Evolutionary conservation across 331 rosid genomes (phyloP).

Genomic region (Arachis monticola): DNA sequence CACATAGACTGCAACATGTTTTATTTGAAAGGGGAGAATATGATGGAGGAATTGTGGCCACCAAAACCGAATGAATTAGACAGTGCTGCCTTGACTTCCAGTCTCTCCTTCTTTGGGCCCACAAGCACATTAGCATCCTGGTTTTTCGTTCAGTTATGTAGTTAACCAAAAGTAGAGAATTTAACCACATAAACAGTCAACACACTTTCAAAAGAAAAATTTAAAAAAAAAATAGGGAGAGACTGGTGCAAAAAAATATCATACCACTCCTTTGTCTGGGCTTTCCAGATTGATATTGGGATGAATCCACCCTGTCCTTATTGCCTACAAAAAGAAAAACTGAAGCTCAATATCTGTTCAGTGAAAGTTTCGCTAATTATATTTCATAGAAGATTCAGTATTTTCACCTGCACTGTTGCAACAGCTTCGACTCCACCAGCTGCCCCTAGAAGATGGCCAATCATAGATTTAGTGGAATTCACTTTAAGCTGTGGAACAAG

Average conservation of each 20-base stretch:
- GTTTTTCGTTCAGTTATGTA: constrained; percentile 22
- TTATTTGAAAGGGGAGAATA: constrained; percentile 77
- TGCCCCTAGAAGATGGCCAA: constrained; percentile 90
- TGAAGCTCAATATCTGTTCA: background rate
- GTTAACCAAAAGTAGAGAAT: constrained; percentile 37
- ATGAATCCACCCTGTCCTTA: constrained; percentile 87
- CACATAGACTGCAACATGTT: constrained; percentile 40
- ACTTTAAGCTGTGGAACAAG: constrained; percentile 59
- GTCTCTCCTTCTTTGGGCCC: constrained; percentile 77
- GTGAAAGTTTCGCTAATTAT: background rate
- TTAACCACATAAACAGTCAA: background rate
- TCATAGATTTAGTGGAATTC: constrained; percentile 91
- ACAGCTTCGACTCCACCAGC: constrained; percentile 94
- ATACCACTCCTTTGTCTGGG: constrained; percentile 81
- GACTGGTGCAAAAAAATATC: constrained; percentile 25
- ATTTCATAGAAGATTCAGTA: background rate
- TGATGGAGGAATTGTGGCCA: constrained; percentile 86
- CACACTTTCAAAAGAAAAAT: background rate
- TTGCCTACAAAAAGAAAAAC: constrained; percentile 59
- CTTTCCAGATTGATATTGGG: constrained; percentile 85
- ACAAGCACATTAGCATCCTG: constrained; percentile 74
- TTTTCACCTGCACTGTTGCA: constrained; percentile 73
- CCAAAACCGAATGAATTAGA: constrained; percentile 92
- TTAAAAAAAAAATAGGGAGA: background rate
- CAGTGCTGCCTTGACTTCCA: constrained; percentile 72